Conservation (phyloP, 2,329 filamentous ascomycete species). For the Lasiodiplodia hormozganensis region DNA sequence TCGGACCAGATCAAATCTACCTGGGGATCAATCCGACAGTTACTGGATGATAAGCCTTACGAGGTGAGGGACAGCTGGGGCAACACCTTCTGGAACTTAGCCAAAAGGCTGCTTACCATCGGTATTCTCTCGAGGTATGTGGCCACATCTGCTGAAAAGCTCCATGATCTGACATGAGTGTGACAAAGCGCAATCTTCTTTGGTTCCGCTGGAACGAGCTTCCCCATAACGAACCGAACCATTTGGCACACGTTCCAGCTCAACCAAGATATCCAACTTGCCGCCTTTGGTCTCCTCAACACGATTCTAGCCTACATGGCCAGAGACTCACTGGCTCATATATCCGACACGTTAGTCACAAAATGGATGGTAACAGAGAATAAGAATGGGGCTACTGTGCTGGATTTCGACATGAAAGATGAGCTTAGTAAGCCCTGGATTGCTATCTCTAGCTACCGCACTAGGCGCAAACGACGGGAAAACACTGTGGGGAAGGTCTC, state of each 20-base stretch:
- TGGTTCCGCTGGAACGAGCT: not conserved
- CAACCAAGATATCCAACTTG: not conserved
- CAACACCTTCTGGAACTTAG: not conserved
- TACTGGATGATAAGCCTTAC: not conserved
- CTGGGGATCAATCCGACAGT: not conserved
- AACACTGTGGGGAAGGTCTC: too few relatives aligned
- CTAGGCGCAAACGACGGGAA: too few relatives aligned
- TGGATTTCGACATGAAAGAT: conserved; percentile 4
- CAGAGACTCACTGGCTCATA: not conserved
- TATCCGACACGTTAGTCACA: not conserved
- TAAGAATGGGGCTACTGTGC: not conserved
- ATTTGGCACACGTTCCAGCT: not conserved
- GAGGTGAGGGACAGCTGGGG: not conserved
- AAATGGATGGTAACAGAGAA: not conserved
- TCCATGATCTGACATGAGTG: rapidly evolving
- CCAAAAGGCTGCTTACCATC: not conserved
- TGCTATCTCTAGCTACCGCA: not conserved
- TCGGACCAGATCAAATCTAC: not conserved
- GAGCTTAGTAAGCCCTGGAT: conserved; percentile 4
- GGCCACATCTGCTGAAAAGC: rapidly evolving
- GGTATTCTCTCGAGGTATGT: not conserved
- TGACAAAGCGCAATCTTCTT: not conserved
- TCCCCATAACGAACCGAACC: not conserved
- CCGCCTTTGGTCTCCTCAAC: not conserved
- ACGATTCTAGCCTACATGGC: not conserved